These are phyloP conservation scores for Naematelia encephala DNA, from an alignment of 768 basidiomycete genomes.

Conservation along the genomic window DNA sequence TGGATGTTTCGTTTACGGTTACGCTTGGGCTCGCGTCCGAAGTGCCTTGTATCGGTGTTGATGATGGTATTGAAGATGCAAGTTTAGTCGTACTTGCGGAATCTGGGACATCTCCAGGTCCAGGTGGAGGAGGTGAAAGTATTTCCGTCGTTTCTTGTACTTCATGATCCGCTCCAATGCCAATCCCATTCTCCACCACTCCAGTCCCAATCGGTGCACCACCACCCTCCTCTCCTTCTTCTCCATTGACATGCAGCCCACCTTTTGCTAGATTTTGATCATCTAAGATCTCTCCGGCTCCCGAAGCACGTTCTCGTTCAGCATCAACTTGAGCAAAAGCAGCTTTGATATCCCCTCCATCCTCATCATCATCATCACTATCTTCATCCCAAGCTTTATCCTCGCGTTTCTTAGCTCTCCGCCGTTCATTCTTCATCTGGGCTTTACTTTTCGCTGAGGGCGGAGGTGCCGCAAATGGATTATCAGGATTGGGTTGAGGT, in stretches of 20 bases:
- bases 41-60: not conserved
- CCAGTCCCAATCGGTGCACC: constrained; percentile 1
- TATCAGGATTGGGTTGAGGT: constrained; percentile 7
- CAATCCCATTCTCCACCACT: not conserved
- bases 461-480: constrained; percentile 23
- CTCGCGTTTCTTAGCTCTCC: constrained; percentile 68
- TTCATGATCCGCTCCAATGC: not conserved
- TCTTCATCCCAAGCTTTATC: constrained; percentile 60
- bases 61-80: not conserved
- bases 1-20: not conserved
- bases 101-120: not conserved
- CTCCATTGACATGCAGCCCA: not conserved
- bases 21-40: too few relatives aligned
- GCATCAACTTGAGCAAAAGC: constrained; percentile 31
- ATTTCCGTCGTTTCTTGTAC: constrained; percentile 3
- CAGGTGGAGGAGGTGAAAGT: not conserved
- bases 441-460: constrained; percentile 50
- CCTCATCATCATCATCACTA: constrained; percentile 73
- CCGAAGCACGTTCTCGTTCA: constrained; percentile 1
- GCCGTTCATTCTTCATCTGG: constrained; percentile 75
- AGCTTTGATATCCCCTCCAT: constrained; percentile 40
- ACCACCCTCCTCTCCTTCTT: constrained; percentile 1
- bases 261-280: not conserved
- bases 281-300: not conserved
- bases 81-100: not conserved